These are phyloP conservation scores for Quaeritorhiza haematococci DNA, from an alignment of 371 early-diverging fungal species.

Conservation along the genomic window DNA sequence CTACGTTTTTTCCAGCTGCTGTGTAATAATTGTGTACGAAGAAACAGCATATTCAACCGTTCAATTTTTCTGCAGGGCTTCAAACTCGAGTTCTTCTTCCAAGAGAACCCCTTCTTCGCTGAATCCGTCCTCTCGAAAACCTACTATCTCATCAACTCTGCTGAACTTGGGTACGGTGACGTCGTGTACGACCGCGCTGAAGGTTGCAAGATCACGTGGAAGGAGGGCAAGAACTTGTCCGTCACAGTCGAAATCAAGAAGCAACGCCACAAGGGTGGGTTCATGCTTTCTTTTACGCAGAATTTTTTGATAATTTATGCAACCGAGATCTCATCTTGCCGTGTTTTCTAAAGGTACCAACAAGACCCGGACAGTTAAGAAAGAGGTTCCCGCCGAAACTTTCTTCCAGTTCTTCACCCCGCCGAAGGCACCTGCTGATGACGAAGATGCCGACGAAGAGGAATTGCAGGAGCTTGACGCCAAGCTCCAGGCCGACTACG, in stretches of 20 bases:
- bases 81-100: conserved; percentile 86
- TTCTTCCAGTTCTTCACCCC: conserved; percentile 95
- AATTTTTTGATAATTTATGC: background rate
- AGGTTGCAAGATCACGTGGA: conserved; percentile 86
- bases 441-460: conserved; percentile 48
- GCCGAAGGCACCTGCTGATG: conserved; percentile 65
- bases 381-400: conserved; percentile 84
- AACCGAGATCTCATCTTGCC: conserved; percentile 6
- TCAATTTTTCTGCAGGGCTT: conserved; percentile 77
- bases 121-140: conserved; percentile 84
- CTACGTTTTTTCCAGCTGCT: background rate
- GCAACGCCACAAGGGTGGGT: conserved; percentile 88
- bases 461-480: conserved; percentile 55
- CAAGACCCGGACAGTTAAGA: conserved; percentile 95
- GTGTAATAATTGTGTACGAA: background rate
- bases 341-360: conserved; percentile 59
- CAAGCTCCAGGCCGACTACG: conserved; percentile 86
- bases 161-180: conserved; percentile 30
- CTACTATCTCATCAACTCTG: conserved; percentile 67
- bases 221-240: conserved; percentile 89
- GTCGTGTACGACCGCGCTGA: conserved; percentile 87
- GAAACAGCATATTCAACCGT: too few species aligned
- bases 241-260: conserved; percentile 90
- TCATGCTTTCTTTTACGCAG: background rate
- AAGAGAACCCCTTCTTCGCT: conserved; percentile 80